Evolutionary conservation across 2,329 filamentous ascomycete species (phyloP), one percentile per base, ranked within the genome.

Genomic region (Celoporthe dispersa): DNA sequence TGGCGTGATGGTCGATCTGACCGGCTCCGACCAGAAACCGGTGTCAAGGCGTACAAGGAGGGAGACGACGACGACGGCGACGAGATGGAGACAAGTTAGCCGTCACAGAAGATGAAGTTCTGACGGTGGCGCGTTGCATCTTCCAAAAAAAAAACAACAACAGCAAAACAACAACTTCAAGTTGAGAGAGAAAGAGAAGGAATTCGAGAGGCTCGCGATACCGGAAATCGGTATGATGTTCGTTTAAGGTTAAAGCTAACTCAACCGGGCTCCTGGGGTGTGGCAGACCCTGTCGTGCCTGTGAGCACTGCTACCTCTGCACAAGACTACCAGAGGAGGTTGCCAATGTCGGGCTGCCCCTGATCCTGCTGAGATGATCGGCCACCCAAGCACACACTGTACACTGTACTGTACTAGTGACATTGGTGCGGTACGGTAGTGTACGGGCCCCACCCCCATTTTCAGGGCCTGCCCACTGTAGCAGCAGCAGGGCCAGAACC

Each of bases 161-260:
- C 2, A 14, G 14, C 14, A 41, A 44, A 44, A 14, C 3, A 41
- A 41, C 7, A n/a, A 22, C 44, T n/a, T 48, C 44, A n/a, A 11
- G 5, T n/a, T 48, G 44, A n/a, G 22, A 48, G 44, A 6, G 8
- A 48, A 25, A 25, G 19, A 22, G 22, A 9, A 37, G 25, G 19
- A 14, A 60, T 12, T 2, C 37, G 16, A 64, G 28, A 51, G 39
- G 8, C 9, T 31, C 41, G 25, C 25, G 39, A 44, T 25, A 28
- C 19, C 62, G 62, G 62, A 12, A 64, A 41, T 64, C 62, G 41
- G 62, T 64, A 14, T 51, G 62, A 48, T 64, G 62, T 64, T 64
- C 41, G 62, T 64, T 64, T 64, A 64, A 64, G 62, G 62, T 64
- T 64, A 51, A 64, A 64, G 62, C 62, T 48, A 48, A 51, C 39